Percentiles rank a stretch among this genome's conserved stretches.
Conservation (phyloP, 1,284 basidiomycete genomes). For the Vanrija pseudolonga region DNA sequence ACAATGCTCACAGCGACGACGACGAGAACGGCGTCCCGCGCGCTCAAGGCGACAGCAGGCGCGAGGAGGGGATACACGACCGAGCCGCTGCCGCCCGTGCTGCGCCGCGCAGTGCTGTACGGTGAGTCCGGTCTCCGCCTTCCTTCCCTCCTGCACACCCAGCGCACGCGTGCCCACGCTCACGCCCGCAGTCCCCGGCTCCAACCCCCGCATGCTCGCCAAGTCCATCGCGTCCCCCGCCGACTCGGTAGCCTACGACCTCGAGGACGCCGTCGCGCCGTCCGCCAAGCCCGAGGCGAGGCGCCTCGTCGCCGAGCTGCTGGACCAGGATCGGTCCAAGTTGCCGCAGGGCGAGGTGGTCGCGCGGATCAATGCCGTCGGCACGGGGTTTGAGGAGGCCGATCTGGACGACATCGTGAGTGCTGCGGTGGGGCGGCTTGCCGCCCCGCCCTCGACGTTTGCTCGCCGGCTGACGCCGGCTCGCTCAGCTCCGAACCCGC, state of each 20-base stretch:
- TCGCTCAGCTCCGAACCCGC: constrained; percentile 30
- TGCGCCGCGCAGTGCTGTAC: constrained; percentile 43
- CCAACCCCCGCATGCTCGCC: constrained; percentile 72
- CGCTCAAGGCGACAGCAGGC: too few species aligned
- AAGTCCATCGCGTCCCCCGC: constrained; percentile 65
- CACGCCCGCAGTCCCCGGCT: constrained; percentile 61
- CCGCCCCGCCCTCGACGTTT: too few species aligned
- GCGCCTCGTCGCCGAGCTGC: constrained; percentile 57
- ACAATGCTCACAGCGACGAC: too few species aligned
- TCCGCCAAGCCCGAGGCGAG: constrained; percentile 64
- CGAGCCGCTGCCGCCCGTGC: constrained; percentile 15
- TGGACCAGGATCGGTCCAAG: constrained; percentile 44
- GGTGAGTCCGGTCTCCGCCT: constrained; percentile 20
- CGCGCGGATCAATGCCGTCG: constrained; percentile 72
- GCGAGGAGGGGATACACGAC: too few species aligned
- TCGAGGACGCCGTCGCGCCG: constrained; percentile 77
- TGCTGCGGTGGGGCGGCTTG: constrained; percentile 4
- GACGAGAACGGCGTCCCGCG: too few species aligned
- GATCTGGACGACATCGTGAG: constrained; percentile 67
- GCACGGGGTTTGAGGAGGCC: constrained; percentile 64
- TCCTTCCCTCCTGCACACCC: not conserved
- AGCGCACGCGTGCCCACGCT: too few species aligned
- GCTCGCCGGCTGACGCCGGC: not conserved
- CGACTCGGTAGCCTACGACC: constrained; percentile 77
- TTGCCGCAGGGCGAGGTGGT: constrained; percentile 55